These are phyloP conservation scores for Protomyces arabidopsidicola DNA, from an alignment of 1,139 yeast species.

Conservation along the genomic window DNA sequence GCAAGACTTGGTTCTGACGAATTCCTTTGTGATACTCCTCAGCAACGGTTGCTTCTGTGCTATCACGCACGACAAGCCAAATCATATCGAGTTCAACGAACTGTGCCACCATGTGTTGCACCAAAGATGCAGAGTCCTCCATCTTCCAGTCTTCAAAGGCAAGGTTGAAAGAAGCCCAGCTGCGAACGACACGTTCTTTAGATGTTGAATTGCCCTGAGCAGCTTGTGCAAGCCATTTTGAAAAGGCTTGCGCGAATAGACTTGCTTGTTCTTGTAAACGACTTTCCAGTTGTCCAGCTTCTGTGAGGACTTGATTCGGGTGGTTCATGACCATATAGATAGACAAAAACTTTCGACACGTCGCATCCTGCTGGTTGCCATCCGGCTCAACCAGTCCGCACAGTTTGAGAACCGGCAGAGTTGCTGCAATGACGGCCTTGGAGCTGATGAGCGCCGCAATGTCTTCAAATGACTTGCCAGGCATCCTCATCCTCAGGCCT, in stretches of 20 bases:
- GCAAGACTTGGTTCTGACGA: constrained; percentile 11
- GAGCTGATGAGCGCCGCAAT: neutral
- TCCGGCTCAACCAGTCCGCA: neutral
- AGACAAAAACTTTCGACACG: constrained; percentile 8
- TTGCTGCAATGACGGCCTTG: neutral
- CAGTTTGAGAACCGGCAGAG: neutral
- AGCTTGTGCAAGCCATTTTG: neutral
- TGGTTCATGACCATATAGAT: constrained; percentile 15
- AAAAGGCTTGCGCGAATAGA: neutral
- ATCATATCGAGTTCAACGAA: constrained; percentile 25
- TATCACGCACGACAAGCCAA: constrained; percentile 11
- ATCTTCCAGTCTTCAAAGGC: constrained; percentile 20
- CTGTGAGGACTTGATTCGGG: constrained; percentile 13
- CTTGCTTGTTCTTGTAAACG: neutral
- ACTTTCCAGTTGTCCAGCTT: constrained; percentile 1
- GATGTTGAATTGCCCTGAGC: neutral
- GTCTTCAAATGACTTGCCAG: neutral
- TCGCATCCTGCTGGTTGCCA: neutral
- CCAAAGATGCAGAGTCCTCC: constrained; percentile 11
- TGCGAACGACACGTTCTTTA: neutral
- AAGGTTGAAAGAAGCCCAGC: constrained; percentile 1
- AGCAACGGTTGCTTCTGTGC: constrained; percentile 21
- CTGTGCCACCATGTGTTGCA: constrained; percentile 24
- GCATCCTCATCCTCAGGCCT: neutral
- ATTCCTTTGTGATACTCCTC: constrained; percentile 21